A percentile compares a stretch with the other conserved stretches of the same genome.
Conservation (phyloP, 768 basidiomycete species). For the Rhizopogon vinicolor region DNA sequence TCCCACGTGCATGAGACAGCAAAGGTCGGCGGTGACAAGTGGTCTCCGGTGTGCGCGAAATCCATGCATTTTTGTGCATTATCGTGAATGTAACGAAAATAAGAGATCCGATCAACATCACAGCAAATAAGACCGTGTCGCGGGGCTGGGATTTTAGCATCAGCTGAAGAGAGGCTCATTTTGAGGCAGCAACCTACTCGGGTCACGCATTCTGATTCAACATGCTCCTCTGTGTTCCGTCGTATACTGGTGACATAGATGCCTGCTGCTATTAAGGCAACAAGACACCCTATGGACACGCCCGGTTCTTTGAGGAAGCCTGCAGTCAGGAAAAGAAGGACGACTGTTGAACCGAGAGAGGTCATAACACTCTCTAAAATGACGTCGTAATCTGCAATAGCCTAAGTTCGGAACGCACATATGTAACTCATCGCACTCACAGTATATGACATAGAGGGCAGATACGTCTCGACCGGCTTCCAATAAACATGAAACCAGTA, state of each 20-base stretch:
- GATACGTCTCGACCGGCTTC: conserved; percentile 14
- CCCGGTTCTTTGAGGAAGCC: background rate
- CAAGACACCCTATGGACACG: background rate
- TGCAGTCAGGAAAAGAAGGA: background rate
- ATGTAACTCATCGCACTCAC: conserved; percentile 12
- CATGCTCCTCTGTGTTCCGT: background rate
- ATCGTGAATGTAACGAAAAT: background rate
- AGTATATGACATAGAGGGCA: conserved; percentile 16
- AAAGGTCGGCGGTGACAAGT: conserved; percentile 20
- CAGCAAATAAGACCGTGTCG: background rate
- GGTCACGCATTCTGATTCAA: background rate
- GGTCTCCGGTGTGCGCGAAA: background rate
- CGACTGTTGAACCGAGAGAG: conserved; percentile 15
- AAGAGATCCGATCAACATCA: background rate
- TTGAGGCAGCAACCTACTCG: background rate
- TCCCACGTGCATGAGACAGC: conserved; percentile 7
- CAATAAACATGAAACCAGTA: conserved; percentile 4
- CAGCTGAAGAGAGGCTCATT: background rate
- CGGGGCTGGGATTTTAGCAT: background rate
- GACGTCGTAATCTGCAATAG: conserved; percentile 25
- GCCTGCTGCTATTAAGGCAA: background rate
- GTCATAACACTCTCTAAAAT: conserved; percentile 19
- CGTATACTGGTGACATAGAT: background rate
- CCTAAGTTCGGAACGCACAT: background rate
- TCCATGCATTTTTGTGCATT: background rate